A percentile compares a stretch with the other conserved stretches of the same genome.
These are phyloP conservation scores for Ceratobasidium sp. DNA, from an alignment of 1,284 basidiomycete species.

Conservation along the genomic window DNA sequence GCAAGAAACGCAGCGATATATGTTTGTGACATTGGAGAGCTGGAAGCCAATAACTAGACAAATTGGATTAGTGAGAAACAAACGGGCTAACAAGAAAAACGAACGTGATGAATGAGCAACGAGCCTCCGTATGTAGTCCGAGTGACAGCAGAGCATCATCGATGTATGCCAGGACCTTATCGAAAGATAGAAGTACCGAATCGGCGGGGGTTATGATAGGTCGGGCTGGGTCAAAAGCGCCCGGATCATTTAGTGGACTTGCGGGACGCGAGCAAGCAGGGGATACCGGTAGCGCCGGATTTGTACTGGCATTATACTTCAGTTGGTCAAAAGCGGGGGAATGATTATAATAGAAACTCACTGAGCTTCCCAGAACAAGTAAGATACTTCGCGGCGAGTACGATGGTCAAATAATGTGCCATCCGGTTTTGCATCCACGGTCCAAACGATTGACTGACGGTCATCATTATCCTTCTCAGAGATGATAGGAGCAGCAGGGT, in stretches of 20 bases:
- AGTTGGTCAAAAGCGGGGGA: slow-evolving; percentile 52
- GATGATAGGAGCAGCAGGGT: slow-evolving; percentile 48
- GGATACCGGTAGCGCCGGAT: neutral
- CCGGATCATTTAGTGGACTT: too few relatives aligned
- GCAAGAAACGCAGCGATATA: slow-evolving; percentile 64
- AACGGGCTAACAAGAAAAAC: slow-evolving; percentile 56
- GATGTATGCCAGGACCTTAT: slow-evolving; percentile 58
- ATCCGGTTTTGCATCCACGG: slow-evolving; percentile 53
- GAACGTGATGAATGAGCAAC: slow-evolving; percentile 63
- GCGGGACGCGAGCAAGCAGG: too few relatives aligned
- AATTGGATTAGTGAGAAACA: slow-evolving; percentile 58
- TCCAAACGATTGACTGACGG: slow-evolving; percentile 53
- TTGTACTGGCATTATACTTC: neutral
- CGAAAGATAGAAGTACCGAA: slow-evolving; percentile 56
- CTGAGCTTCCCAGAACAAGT: slow-evolving; percentile 60
- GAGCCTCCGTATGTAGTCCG: slow-evolving; percentile 61
- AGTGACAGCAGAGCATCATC: slow-evolving; percentile 58
- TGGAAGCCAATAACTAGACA: slow-evolving; percentile 60
- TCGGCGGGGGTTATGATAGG: slow-evolving; percentile 50
- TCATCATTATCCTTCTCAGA: neutral
- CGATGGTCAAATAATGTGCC: slow-evolving; percentile 54
- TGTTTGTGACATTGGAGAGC: slow-evolving; percentile 60
- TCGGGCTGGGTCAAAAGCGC: slow-evolving; percentile 46
- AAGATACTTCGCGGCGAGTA: slow-evolving; percentile 53
- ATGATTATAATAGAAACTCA: slow-evolving; percentile 38